Evolutionary conservation across 106 monocot species (phyloP), one percentile per base, ranked within the genome.

Genomic region (Hemerocallis citrina): DNA sequence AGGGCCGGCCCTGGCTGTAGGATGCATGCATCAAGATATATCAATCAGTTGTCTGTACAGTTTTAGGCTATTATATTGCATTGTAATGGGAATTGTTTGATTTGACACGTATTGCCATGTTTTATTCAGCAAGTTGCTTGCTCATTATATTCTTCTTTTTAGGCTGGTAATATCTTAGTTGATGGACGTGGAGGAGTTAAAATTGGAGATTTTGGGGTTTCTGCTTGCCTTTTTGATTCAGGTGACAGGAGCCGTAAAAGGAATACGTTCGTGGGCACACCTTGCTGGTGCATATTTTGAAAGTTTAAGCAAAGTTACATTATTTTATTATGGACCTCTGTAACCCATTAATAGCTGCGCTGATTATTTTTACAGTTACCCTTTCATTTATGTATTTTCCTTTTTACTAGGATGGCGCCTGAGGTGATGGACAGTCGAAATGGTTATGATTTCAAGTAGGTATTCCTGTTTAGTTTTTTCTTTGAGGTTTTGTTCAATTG

Each of bases 161-260:
- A 93, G 93, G 93, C 93, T 67, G 93, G 93, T 41, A 93, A 93
- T 60, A 89, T 93, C 55, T 63, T 93, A 48, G 62, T 93, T 50
- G 93, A 89, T 73, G 27, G 69, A 56, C 65, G 35, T 60, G 85
- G 85, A 44, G 74, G 67, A 44, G 56, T 93, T 59, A 93, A 89
- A 67, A 85, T 93, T 55, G 93, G 93, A 34, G 93, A 93, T 68
- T 93, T 89, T 71, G 93, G 93, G 5, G 93, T 93, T 38, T 89
- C 93, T 27, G 89, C 93, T 46, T 82, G 62, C 72, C 84, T 89
- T 62, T 93, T 82, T 71, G 89, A 93, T 67, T 82, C 79, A 16
- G 93, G 93, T 52, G 85, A 85, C 66, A 82, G 93, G 58, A 85
- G 80, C 30, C 81, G 82, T 15, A 62, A 38, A 16, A 89, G 93